phyloP scores from a whole-genome alignment of 2,329 filamentous ascomycete species.

The Aspergillus melleus region DNA sequence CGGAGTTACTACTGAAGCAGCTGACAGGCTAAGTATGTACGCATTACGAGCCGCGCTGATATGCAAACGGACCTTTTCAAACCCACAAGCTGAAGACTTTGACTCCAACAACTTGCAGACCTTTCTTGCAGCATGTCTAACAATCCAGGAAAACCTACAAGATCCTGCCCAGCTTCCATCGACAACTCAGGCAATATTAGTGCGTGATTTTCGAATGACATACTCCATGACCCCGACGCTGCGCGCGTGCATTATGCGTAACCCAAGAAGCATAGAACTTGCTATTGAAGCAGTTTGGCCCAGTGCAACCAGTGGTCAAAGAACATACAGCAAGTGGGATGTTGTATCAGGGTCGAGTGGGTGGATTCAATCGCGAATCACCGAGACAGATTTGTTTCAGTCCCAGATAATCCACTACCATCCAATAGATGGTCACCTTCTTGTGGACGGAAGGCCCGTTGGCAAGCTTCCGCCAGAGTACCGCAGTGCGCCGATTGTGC shows the following conservation, averaged over 20 bases:
- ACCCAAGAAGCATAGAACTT: constrained; percentile 27
- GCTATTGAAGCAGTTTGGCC: constrained; percentile 48
- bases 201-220: constrained; percentile 50
- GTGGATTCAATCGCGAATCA: constrained; percentile 34
- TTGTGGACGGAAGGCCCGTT: constrained; percentile 50
- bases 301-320: constrained; percentile 22
- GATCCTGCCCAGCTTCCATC: not conserved
- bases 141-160: not conserved
- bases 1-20: not conserved
- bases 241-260: constrained; percentile 30
- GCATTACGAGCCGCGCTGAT: not conserved
- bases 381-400: constrained; percentile 28
- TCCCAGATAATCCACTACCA: constrained; percentile 45
- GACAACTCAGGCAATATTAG: constrained; percentile 29
- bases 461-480: constrained; percentile 56
- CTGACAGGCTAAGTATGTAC: not conserved
- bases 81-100: not conserved
- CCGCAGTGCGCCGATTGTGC: constrained; percentile 41
- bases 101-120: not conserved
- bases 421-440: constrained; percentile 47
- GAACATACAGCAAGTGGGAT: constrained; percentile 18
- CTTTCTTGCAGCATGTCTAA: not conserved
- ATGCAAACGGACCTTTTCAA: constrained; percentile 1
- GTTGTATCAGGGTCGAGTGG: constrained; percentile 18
- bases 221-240: constrained; percentile 39